Conservation (phyloP, 257 asterid species). For the Echites panduratus region DNA sequence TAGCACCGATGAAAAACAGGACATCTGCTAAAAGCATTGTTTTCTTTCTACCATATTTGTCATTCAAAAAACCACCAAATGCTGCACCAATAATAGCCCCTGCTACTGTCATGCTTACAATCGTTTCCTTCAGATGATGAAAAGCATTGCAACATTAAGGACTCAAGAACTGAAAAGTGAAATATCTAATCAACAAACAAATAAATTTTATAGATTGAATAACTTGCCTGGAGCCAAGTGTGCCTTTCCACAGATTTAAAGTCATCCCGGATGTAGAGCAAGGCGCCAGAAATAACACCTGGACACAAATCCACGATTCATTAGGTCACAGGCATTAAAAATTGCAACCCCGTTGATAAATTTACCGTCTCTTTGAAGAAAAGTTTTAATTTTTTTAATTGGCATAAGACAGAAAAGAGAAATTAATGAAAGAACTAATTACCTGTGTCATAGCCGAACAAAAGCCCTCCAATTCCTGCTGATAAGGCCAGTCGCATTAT, state of each 20-base stretch:
- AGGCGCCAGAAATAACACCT: slow-evolving; percentile 92
- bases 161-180: not conserved
- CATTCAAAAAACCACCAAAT: slow-evolving; percentile 58
- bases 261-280: slow-evolving; percentile 66
- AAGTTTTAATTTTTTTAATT: too few relatives aligned
- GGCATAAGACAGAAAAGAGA: too few relatives aligned
- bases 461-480: slow-evolving; percentile 78
- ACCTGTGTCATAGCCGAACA: slow-evolving; percentile 85
- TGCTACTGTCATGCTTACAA: slow-evolving; percentile 76
- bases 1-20: slow-evolving; percentile 55
- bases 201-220: not conserved
- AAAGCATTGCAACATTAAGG: not conserved
- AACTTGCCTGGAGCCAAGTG: slow-evolving; percentile 61
- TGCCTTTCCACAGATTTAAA: slow-evolving; percentile 38
- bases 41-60: slow-evolving; percentile 59
- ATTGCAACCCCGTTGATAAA: too few relatives aligned
- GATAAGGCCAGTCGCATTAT: slow-evolving; percentile 74
- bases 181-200: too few relatives aligned
- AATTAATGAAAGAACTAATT: not conserved
- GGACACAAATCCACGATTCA: not conserved
- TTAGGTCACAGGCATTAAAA: not conserved
- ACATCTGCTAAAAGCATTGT: slow-evolving; percentile 65
- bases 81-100: slow-evolving; percentile 85
- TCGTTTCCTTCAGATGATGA: slow-evolving; percentile 47
- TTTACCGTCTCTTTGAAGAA: too few relatives aligned